Percentiles rank a stretch among this genome's conserved stretches.
Evolutionary conservation across 2,329 filamentous ascomycete genomes (phyloP).

Genomic region (Huntiella omanensis): DNA sequence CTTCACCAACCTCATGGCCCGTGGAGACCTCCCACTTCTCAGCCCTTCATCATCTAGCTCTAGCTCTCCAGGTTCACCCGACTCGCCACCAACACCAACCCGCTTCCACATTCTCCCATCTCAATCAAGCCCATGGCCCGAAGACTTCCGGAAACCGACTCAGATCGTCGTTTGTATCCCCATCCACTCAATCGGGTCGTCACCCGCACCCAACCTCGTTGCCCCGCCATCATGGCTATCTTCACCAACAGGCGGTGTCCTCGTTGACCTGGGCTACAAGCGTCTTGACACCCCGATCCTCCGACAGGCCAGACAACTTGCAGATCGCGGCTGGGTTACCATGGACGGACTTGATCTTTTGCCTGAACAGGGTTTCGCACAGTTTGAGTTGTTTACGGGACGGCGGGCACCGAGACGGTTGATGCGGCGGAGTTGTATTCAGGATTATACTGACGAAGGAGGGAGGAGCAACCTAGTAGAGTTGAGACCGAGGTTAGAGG

Average conservation of each 20-base stretch:
- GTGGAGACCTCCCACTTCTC: conserved; percentile 24
- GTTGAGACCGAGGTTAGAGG: conserved; percentile 22
- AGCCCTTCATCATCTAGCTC: conserved; percentile 17
- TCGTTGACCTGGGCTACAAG: conserved; percentile 58
- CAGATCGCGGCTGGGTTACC: conserved; percentile 49
- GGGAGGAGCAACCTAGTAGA: conserved; percentile 22
- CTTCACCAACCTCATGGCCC: conserved; percentile 39
- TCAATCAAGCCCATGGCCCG: conserved; percentile 44
- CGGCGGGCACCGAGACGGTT: conserved; percentile 31
- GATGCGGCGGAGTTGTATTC: conserved; percentile 48
- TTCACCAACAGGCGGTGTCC: conserved; percentile 56
- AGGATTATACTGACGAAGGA: conserved; percentile 25
- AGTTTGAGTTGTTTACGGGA: conserved; percentile 67
- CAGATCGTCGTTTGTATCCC: conserved; percentile 64
- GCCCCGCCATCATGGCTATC: conserved; percentile 51
- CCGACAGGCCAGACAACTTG: conserved; percentile 41
- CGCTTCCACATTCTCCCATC: conserved; percentile 39
- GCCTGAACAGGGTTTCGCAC: conserved; percentile 62
- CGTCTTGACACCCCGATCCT: conserved; percentile 54
- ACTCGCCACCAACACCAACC: conserved; percentile 17
- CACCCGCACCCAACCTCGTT: conserved; percentile 48
- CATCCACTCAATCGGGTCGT: conserved; percentile 44
- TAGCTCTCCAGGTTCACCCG: neutral
- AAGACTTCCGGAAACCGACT: conserved; percentile 42
- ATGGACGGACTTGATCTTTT: conserved; percentile 60